Base-by-base conservation (phyloP, 192 early-diverging fungal species). In the Mycoemilia scoparia region DNA sequence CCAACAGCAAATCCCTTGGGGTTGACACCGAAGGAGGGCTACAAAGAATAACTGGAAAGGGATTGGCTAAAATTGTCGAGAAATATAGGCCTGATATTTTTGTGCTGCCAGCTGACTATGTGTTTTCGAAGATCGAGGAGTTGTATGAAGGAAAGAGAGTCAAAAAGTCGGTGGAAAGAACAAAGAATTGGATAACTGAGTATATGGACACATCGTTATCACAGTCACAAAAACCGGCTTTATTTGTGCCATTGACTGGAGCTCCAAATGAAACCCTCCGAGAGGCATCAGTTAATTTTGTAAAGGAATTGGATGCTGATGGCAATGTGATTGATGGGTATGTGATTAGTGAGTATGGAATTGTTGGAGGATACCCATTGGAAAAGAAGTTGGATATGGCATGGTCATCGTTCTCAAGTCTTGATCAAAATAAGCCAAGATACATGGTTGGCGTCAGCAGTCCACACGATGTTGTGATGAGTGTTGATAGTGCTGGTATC, bases 401-500 rank as follows among this genome's bases (percentile, higher is more conserved):
- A 18, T 41, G 29, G 34, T 54, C 43, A 28, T 57, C 60, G 18
- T 40, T 63, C 7, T 21, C 27, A 9, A 16, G 29, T 13, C 60
- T 63, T 8, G 49, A 55, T 22, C 31, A 41, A 9, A 27, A 38
- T 4, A 52, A 48, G 36, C 54, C 46, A 29, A 45, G 60, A 20
- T 57, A 53, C 25, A 63, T 63, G 60, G 45, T 41, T 14, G 60
- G 60, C 16, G 54, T 43, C 34, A 57, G 54, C 17, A 41, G 54
- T 7, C 60, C 60, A 1, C n/a, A n/a, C n/a, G 60, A 63, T 29
- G 27, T 24, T 13, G 60, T 38, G 11, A 27, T 63, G 20, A 45
- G 45, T 11, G 60, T 54, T 5, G 45, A 57, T 40, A 42, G 48
- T 7, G 20, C 26, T 9, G 81, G 81, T 2, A 61, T 73, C 13